Conservation (phyloP, 352 stramenopile species). For the Globisporangium takayamanum region DNA sequence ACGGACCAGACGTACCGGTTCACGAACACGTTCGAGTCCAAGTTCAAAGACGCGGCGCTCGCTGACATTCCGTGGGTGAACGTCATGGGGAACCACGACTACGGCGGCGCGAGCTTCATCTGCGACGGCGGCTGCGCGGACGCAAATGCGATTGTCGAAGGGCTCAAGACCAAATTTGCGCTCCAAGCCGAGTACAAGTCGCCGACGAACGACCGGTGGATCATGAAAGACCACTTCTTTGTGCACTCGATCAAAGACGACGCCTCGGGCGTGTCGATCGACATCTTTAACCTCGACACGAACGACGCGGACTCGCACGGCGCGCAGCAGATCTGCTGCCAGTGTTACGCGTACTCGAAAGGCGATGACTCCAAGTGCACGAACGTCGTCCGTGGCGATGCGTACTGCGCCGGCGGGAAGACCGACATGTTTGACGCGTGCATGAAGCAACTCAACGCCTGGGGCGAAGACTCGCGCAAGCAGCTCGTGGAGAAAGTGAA, state of each 20-base stretch:
- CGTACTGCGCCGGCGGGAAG: constrained; percentile 46
- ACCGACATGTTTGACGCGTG: constrained; percentile 54
- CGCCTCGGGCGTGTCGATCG: constrained; percentile 53
- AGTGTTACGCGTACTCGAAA: constrained; percentile 72
- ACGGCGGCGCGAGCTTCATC: constrained; percentile 53
- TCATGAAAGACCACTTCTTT: constrained; percentile 82
- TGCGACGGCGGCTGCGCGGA: constrained; percentile 25
- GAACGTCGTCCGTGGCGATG: constrained; percentile 40
- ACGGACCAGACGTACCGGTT: constrained; percentile 41
- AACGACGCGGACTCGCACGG: constrained; percentile 65
- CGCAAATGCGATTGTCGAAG: constrained; percentile 8
- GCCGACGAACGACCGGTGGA: constrained; percentile 72
- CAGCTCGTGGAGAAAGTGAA: constrained; percentile 43
- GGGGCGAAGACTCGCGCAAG: constrained; percentile 63
- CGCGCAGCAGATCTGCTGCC: constrained; percentile 69
- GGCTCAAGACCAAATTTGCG: constrained; percentile 10
- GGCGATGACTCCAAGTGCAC: constrained; percentile 46
- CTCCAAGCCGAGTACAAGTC: constrained; percentile 71
- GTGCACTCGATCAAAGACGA: constrained; percentile 59
- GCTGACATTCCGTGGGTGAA: constrained; percentile 52
- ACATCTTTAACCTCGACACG: constrained; percentile 86
- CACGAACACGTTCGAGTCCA: constrained; percentile 46
- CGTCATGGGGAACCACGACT: constrained; percentile 69
- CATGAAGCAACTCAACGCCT: constrained; percentile 52
- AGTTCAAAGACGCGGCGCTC: constrained; percentile 43